These are phyloP conservation scores for Nannochloropsis oceanica DNA, from an alignment of 108 stramenopile species.

Conservation along the genomic window DNA sequence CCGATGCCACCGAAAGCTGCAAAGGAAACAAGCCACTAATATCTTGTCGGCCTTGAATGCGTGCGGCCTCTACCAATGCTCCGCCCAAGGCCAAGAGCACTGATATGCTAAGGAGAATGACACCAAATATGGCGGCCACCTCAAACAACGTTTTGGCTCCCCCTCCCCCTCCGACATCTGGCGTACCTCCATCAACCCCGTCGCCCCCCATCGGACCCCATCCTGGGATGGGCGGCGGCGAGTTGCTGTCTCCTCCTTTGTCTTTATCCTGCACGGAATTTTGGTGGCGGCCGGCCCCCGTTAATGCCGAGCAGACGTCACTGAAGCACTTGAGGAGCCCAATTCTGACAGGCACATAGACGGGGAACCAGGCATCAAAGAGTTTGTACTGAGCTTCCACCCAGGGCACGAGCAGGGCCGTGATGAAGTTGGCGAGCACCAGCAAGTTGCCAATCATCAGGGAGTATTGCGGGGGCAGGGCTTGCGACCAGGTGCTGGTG, in stretches of 20 bases:
- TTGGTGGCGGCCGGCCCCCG: neutral
- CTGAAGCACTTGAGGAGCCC: neutral
- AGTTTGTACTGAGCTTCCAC: neutral
- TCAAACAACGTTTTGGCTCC: neutral
- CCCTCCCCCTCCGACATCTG: neutral
- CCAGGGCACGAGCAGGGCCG: neutral
- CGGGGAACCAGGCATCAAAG: neutral
- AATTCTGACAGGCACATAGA: neutral
- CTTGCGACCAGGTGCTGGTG: neutral
- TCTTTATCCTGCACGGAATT: neutral
- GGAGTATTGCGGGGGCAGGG: neutral
- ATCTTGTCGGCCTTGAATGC: neutral
- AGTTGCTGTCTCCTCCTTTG: neutral
- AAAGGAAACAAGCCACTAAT: neutral
- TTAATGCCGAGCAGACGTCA: neutral
- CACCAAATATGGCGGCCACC: neutral
- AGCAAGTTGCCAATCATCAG: neutral
- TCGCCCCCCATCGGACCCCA: neutral
- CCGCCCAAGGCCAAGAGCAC: neutral
- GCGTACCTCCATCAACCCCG: neutral
- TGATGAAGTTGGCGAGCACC: neutral
- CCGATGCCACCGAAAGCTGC: neutral
- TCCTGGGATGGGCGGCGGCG: neutral
- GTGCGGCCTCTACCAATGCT: neutral
- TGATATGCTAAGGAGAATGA: neutral